Percentiles rank a stretch among this genome's conserved stretches.
Evolutionary conservation across 2,329 filamentous ascomycete species (phyloP).

Genomic region (Cercospora zeina): DNA sequence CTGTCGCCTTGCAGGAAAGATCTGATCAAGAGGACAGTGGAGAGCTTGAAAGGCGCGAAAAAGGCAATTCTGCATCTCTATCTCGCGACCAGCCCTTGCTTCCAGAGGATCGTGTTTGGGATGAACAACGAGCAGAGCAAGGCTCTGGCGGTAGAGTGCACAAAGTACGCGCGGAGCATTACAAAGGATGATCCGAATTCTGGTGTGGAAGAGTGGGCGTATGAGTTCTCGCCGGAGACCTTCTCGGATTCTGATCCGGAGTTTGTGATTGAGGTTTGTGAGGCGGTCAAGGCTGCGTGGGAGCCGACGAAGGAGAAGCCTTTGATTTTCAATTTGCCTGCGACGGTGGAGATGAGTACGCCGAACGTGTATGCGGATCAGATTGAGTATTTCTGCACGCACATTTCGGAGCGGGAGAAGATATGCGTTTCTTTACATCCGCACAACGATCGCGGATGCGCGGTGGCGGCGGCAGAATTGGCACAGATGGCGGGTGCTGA

Average conservation of each 20-base stretch:
- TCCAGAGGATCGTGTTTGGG: slow-evolving; percentile 85
- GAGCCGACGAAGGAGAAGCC: slow-evolving; percentile 73
- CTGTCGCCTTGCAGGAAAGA: slow-evolving; percentile 89
- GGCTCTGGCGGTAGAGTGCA: slow-evolving; percentile 79
- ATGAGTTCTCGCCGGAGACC: slow-evolving; percentile 81
- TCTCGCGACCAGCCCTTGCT: slow-evolving; percentile 93
- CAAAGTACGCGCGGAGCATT: slow-evolving; percentile 81
- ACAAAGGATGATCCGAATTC: slow-evolving; percentile 72
- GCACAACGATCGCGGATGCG: slow-evolving; percentile 91
- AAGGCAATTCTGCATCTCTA: slow-evolving; percentile 96
- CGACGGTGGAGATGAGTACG: slow-evolving; percentile 91
- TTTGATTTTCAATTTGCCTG: slow-evolving; percentile 95
- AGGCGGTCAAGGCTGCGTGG: slow-evolving; percentile 94
- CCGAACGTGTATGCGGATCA: slow-evolving; percentile 96
- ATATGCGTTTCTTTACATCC: slow-evolving; percentile 87
- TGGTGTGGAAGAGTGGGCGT: slow-evolving; percentile 67
- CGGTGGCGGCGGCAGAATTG: slow-evolving; percentile 84
- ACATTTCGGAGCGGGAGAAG: slow-evolving; percentile 82
- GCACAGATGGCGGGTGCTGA: slow-evolving; percentile 96
- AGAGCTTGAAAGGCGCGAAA: slow-evolving; percentile 83
- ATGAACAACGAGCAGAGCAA: slow-evolving; percentile 80
- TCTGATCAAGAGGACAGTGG: slow-evolving; percentile 84
- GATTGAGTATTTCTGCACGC: slow-evolving; percentile 89
- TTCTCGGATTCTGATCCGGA: slow-evolving; percentile 90
- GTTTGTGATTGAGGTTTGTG: slow-evolving; percentile 78